phyloP scores from a whole-genome alignment of 2,329 filamentous ascomycete genomes.

The Didymosphaeria variabile region DNA sequence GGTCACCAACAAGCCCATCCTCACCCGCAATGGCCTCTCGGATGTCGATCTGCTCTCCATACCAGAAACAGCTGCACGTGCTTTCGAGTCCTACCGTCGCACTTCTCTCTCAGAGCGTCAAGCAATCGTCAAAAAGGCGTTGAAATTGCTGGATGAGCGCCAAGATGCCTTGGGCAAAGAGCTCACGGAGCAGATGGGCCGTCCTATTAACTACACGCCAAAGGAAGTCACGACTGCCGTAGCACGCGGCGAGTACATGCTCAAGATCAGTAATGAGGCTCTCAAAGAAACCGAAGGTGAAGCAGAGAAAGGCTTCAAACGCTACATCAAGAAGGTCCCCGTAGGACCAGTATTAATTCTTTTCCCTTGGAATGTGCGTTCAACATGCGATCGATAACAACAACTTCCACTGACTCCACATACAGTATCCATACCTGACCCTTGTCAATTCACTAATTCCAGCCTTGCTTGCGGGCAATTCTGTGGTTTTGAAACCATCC shows the following conservation, averaged over 20 bases:
- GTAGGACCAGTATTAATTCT: slow-evolving; percentile 88
- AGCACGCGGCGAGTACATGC: slow-evolving; percentile 83
- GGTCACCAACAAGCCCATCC: slow-evolving; percentile 82
- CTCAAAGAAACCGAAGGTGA: slow-evolving; percentile 85
- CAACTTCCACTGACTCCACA: slow-evolving; percentile 27
- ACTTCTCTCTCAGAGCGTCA: slow-evolving; percentile 80
- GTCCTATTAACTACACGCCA: slow-evolving; percentile 85
- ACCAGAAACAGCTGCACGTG: slow-evolving; percentile 75
- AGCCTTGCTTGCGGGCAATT: slow-evolving; percentile 88
- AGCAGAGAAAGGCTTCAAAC: slow-evolving; percentile 84
- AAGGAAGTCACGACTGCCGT: slow-evolving; percentile 87
- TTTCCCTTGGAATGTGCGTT: slow-evolving; percentile 93
- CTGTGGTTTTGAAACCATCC: slow-evolving; percentile 92
- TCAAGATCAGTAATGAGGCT: slow-evolving; percentile 81
- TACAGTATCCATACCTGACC: slow-evolving; percentile 90
- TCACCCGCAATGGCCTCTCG: slow-evolving; percentile 80
- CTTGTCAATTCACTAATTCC: slow-evolving; percentile 92
- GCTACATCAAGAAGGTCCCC: slow-evolving; percentile 88
- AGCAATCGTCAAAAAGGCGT: slow-evolving; percentile 80
- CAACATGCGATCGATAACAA: slow-evolving; percentile 14
- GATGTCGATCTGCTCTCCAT: slow-evolving; percentile 74
- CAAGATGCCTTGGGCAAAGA: slow-evolving; percentile 85
- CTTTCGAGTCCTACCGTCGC: slow-evolving; percentile 79
- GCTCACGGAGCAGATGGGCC: slow-evolving; percentile 93
- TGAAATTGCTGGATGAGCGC: slow-evolving; percentile 73